Evolutionary conservation across 108 stramenopile genomes (phyloP).

Genomic region (Thalassiosira profunda): DNA sequence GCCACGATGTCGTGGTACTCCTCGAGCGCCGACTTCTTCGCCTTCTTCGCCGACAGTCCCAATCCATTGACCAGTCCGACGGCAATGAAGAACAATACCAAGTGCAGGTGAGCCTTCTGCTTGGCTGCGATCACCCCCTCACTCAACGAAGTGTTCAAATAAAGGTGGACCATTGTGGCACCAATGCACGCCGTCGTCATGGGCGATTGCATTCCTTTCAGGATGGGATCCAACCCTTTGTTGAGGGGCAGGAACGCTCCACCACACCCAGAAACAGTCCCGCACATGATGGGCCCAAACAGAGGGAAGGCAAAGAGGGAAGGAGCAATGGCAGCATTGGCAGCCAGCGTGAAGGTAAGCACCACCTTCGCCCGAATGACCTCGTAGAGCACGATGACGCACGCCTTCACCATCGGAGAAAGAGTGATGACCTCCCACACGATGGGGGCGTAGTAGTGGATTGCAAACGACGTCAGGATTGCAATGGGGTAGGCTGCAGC

Average conservation of each 20-base stretch:
- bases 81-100: constrained; percentile 79
- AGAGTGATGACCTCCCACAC: constrained; percentile 73
- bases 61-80: constrained; percentile 52
- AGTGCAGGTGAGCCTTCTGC: constrained; percentile 72
- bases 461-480: constrained; percentile 65
- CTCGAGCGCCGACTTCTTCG: no score
- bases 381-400: constrained; percentile 73
- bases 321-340: constrained; percentile 70
- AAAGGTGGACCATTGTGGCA: constrained; percentile 80
- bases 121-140: constrained; percentile 66
- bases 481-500: constrained; percentile 89
- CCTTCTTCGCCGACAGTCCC: constrained; percentile 26
- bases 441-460: constrained; percentile 82
- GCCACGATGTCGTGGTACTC: no score
- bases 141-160: constrained; percentile 65
- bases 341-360: constrained; percentile 64
- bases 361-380: constrained; percentile 78
- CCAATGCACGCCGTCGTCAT: constrained; percentile 80
- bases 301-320: constrained; percentile 76
- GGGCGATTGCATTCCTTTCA: constrained; percentile 73
- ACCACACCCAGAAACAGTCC: constrained; percentile 87
- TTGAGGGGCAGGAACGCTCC: constrained; percentile 88
- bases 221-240: constrained; percentile 90
- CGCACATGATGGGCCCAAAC: constrained; percentile 94
- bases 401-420: constrained; percentile 52